Conservation (phyloP, 73 alveolate genomes). For the Paramecium caudatum region DNA sequence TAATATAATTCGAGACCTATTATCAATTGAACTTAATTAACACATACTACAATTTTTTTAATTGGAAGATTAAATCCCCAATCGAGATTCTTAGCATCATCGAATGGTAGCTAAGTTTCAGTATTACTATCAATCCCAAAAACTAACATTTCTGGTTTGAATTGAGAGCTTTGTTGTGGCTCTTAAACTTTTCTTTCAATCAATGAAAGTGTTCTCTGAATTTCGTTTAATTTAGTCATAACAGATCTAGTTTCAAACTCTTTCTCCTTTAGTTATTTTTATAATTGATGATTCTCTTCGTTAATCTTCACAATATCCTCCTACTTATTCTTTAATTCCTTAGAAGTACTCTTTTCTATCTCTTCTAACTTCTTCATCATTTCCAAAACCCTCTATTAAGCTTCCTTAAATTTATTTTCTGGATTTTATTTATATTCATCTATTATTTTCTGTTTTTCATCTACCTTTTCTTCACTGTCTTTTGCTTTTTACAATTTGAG, state of each 20-base stretch:
- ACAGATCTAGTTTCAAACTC: background rate
- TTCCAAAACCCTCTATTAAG: background rate
- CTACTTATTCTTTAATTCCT: background rate
- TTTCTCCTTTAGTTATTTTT: background rate
- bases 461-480: background rate
- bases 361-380: background rate
- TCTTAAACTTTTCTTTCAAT: background rate
- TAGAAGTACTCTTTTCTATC: background rate
- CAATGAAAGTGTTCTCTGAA: background rate
- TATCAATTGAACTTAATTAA: background rate
- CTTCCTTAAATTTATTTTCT: background rate
- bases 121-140: background rate
- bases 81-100: conserved; percentile 57
- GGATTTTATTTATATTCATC: background rate
- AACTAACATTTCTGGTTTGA: background rate
- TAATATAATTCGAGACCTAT: conserved; percentile 27
- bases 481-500: no score
- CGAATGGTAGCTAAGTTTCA: conserved; percentile 8
- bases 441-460: background rate
- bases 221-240: conserved; percentile 4
- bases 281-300: background rate
- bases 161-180: background rate
- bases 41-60: background rate
- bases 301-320: background rate
- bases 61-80: background rate